Evolutionary conservation across 176 grass and related monocot species (phyloP), one percentile per base, ranked within the genome.

Genomic region (Tillandsia leiboldiana): DNA sequence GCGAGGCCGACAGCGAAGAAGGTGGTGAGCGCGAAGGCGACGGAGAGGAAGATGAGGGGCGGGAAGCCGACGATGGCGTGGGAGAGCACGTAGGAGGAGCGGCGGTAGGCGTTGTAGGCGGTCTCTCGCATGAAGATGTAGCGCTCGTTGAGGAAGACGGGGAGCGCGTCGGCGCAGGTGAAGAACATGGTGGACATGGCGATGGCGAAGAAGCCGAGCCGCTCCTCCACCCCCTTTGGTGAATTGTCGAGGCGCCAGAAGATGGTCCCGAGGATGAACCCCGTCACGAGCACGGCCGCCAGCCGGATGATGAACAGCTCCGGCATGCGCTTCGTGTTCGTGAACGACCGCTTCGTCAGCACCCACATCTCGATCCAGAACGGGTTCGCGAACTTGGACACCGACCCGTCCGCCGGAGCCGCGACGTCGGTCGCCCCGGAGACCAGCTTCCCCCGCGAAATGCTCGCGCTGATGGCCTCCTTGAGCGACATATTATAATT

Each of bases 181-280:
- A 90, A 97, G 83, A 92, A 97, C 93, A 97, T 97, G 77, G 93
- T 97, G 56, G 93, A 97, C 93, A 92, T 97, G 77, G 93, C 93
- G 42, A 97, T 97, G 73, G 89, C 93, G 79, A 97, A 92, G 86
- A 97, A 97, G 1, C 93, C 93, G 14, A 97, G 79, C 0, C 93
- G 81, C 73, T 97, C 93, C 70, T 97, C 74, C 53, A 85, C 86
- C 5, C 93, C 93, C 77, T 85, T 97, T 67, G 93, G 93, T 12
- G 93, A 87, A 77, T 89, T 77, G 82, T 97, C 89, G 1, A 92
- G 89, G 51, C 93, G 83, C 93, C 93, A 97, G 83, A 97, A 97
- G 75, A 97, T 92, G 53, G 93, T 97, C 12, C 89, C 93, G 18
- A 97, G 86, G 78, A 97, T 77, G 80, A 97, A 92, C 11, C 89